Conservation (phyloP, 108 stramenopile species). For the Fragilariopsis cylindrus region DNA sequence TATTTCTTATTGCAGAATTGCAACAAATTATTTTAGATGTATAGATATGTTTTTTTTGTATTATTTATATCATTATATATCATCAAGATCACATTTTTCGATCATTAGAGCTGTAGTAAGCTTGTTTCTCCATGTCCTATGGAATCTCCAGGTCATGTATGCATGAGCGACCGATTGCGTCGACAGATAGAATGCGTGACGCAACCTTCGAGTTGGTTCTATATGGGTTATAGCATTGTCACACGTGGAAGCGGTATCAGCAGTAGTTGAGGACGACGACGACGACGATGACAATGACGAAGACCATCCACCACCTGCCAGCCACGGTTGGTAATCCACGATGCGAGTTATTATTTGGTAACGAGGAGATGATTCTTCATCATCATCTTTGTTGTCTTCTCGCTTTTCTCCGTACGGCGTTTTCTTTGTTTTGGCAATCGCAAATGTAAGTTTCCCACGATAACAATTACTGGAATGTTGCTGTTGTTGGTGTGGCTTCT, state of each 20-base stretch:
- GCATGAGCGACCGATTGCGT: slow-evolving; percentile 24
- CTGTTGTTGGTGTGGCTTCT: slow-evolving; percentile 3
- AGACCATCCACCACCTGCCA: slow-evolving; percentile 18
- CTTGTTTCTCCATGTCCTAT: slow-evolving; percentile 15
- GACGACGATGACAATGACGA: neutral
- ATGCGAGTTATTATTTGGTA: slow-evolving; percentile 17
- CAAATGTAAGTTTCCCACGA: slow-evolving; percentile 19
- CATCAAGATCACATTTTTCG: neutral
- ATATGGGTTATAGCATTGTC: too few relatives aligned
- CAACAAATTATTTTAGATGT: neutral
- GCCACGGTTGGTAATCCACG: slow-evolving; percentile 23
- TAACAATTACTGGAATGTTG: neutral
- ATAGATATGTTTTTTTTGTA: neutral
- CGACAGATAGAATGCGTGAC: slow-evolving; percentile 24
- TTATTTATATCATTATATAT: too few relatives aligned
- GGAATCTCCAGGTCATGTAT: slow-evolving; percentile 29
- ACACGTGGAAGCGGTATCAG: too few relatives aligned
- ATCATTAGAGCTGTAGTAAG: neutral
- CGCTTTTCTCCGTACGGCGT: neutral
- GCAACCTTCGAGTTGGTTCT: slow-evolving; percentile 7
- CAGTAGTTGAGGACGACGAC: too few relatives aligned
- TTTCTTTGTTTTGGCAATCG: slow-evolving; percentile 2
- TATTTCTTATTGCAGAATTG: neutral
- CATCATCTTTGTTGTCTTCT: neutral
- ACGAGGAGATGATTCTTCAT: neutral